Conservation (phyloP, 139 green algal species). For the Tetradesmus obliquus region DNA sequence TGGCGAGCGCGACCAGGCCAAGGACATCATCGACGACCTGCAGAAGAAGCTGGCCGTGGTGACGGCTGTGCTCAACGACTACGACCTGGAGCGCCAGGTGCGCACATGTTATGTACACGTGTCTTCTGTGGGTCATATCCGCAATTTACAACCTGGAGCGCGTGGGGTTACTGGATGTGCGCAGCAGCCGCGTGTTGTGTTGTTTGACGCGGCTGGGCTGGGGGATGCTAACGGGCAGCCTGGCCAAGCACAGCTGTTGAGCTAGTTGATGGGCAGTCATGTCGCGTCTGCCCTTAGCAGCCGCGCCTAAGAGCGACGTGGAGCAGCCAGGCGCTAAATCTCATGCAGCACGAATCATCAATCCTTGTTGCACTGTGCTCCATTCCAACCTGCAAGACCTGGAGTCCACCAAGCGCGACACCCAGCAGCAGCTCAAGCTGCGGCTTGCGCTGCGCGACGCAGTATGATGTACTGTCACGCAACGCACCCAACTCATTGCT, state of each 20-base stretch:
- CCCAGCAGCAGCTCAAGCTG: neutral
- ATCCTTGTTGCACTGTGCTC: neutral
- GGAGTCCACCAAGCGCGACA: neutral
- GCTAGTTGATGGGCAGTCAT: no score
- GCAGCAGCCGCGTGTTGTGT: neutral
- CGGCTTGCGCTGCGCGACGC: neutral
- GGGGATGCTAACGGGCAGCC: neutral
- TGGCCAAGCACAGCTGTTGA: neutral
- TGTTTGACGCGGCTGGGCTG: neutral
- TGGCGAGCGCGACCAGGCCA: constrained; percentile 60
- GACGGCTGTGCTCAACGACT: constrained; percentile 8
- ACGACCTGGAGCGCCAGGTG: constrained; percentile 34
- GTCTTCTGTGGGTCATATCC: no score
- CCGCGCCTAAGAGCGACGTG: no score
- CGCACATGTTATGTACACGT: neutral
- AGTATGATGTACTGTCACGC: neutral
- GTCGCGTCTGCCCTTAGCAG: no score
- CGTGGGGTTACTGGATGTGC: neutral
- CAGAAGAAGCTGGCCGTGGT: constrained; percentile 42
- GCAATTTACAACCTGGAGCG: no score
- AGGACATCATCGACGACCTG: constrained; percentile 61
- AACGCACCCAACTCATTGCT: no score
- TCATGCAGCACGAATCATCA: no score
- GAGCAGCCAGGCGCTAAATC: no score
- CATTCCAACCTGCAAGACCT: neutral